Percentiles rank a stretch among this genome's conserved stretches.
Evolutionary conservation across 2,329 filamentous ascomycete genomes (phyloP).

Genomic region (Aureobasidium melanogenum): DNA sequence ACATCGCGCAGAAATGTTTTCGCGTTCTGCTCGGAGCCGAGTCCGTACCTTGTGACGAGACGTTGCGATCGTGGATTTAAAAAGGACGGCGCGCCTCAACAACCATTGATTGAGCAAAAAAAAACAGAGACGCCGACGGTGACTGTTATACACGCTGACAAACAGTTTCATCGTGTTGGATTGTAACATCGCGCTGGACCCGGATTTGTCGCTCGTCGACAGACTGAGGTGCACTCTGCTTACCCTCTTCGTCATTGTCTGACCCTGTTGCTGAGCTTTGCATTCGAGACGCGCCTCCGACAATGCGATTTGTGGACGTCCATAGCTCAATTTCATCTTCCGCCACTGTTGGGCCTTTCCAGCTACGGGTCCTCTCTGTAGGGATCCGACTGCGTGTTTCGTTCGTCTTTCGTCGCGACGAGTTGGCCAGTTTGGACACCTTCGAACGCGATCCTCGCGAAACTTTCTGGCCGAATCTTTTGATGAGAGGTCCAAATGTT

Average conservation of each 20-base stretch:
- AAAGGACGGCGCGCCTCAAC: neutral
- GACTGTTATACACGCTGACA: neutral
- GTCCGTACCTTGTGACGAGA: neutral
- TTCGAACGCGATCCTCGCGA: neutral
- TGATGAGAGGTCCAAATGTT: neutral
- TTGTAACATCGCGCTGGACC: neutral
- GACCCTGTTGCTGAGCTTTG: neutral
- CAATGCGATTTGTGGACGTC: neutral
- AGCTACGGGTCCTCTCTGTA: neutral
- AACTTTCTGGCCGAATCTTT: neutral
- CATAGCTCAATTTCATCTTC: slow-evolving; percentile 5
- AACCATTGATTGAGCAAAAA: too few relatives aligned
- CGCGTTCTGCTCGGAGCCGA: neutral
- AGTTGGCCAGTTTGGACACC: neutral
- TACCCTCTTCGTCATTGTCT: neutral
- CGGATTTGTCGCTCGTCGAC: neutral
- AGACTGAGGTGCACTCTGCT: neutral
- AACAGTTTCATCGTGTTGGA: neutral
- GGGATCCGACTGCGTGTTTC: neutral
- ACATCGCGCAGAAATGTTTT: neutral
- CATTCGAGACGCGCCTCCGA: neutral
- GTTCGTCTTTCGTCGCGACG: neutral
- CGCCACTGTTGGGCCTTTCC: neutral
- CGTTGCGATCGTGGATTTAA: neutral
- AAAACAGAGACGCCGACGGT: too few relatives aligned